Evolutionary conservation across 1,284 basidiomycete genomes (phyloP), one percentile per base, ranked within the genome.

Genomic region (Amylostereum areolatum): DNA sequence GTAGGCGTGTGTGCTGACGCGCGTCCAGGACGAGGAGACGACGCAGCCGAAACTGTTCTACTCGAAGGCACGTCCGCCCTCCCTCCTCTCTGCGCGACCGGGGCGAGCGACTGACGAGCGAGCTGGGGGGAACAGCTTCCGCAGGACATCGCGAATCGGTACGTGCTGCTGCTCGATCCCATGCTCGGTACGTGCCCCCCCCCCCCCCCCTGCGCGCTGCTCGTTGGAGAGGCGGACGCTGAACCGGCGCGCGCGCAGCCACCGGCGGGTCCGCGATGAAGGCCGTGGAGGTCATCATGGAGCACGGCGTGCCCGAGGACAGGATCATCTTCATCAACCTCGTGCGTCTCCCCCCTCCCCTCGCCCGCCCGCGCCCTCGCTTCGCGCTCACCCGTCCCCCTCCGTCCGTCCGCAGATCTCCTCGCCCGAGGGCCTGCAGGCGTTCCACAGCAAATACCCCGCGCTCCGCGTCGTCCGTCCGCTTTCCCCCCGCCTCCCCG

Each of bases 261-360:
- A 99, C 96, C 0, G 96, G 96, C 32, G 96, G 97, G 40, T 97
- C 94, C 12, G 97, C 95, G 2, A 94, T 97, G 69, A 97, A 98
- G 67, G 96, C 96, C 0, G 91, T 98, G 46, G 92, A 98, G 65
- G 91, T 98, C 6, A 75, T 99, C 24, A 81, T 89, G 65, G 87
- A 93, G 48, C 86, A 94, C 61, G 92, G 90, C 35, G 96, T 99
- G 30, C 81, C 81, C 10, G 86, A 87, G 66, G 85, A 93, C 54
- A 81, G 91, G 50, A 98, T 99, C 60, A 88, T 99, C 58, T 99
- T 99, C 71, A 81, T 99, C 57, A 98, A 99, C 67, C 71, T 99
- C 64, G 93, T 96, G 57, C 51, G 73, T 63, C 12, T 35, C 8
- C n/a, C 24, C 25, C 43, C 45, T 36, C 11, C 36, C 24, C 35